Percentiles rank a stretch among this genome's conserved stretches.
Conservation (phyloP, 2,329 filamentous ascomycete genomes). For the Aspergillus sp. region DNA sequence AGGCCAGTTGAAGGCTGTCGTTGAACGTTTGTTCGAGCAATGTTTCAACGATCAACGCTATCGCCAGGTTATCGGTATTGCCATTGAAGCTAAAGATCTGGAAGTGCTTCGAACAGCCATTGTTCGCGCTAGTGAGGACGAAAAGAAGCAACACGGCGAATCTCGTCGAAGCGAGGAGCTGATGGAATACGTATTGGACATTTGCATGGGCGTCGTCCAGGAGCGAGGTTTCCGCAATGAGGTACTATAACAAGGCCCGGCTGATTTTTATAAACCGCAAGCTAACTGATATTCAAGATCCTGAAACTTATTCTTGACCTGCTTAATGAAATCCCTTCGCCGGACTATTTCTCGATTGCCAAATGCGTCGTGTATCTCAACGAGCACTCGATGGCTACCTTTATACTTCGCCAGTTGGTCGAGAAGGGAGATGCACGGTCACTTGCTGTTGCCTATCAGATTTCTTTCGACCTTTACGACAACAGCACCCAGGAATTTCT, state of each 20-base stretch:
- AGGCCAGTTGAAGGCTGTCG: conserved; percentile 75
- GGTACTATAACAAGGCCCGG: conserved; percentile 38
- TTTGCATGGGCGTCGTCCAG: conserved; percentile 97
- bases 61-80: conserved; percentile 93
- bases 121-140: conserved; percentile 81
- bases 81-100: conserved; percentile 89
- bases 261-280: not conserved
- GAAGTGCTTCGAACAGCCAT: conserved; percentile 85
- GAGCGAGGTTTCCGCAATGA: conserved; percentile 80
- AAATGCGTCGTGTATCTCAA: conserved; percentile 97
- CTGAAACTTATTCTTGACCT: conserved; percentile 89
- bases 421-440: conserved; percentile 75
- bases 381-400: conserved; percentile 84
- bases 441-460: conserved; percentile 88
- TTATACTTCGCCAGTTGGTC: conserved; percentile 79
- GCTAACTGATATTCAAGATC: conserved; percentile 56
- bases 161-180: conserved; percentile 75
- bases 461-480: conserved; percentile 96
- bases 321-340: conserved; percentile 86
- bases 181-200: conserved; percentile 93
- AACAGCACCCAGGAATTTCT: conserved; percentile 98
- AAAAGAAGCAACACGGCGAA: conserved; percentile 65
- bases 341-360: conserved; percentile 97
- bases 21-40: conserved; percentile 86
- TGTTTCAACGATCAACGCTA: conserved; percentile 86